A percentile compares a stretch with the other conserved stretches of the same genome.
Evolutionary conservation across 164 flowering plant genomes (phyloP).

Genomic region (Stephania yunnanensis): DNA sequence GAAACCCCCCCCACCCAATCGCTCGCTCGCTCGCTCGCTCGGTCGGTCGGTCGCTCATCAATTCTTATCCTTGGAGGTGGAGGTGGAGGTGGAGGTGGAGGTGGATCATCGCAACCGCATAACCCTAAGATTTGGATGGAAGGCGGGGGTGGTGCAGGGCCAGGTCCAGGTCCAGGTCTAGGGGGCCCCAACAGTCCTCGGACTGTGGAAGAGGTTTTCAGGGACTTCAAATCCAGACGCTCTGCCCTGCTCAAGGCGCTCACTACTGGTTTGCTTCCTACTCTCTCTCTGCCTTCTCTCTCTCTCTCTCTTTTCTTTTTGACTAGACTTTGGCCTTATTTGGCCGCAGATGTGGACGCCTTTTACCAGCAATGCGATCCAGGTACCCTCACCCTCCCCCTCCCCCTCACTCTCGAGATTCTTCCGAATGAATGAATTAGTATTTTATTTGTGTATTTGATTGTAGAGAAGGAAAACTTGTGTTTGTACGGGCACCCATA

Average conservation of each 20-base stretch:
- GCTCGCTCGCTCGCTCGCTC: no score
- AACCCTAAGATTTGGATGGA: neutral
- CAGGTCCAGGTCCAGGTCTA: no score
- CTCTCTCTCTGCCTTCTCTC: neutral
- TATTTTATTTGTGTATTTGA: neutral
- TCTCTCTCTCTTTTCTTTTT: neutral
- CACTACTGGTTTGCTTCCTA: conserved; percentile 20
- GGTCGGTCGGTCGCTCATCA: no score
- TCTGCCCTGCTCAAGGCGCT: conserved; percentile 36
- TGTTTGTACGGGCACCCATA: conserved; percentile 41
- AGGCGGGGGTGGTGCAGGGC: neutral
- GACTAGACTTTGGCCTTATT: conserved; percentile 10
- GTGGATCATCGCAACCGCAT: no score
- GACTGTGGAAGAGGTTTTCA: conserved; percentile 38
- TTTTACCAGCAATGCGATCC: conserved; percentile 67
- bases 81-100: no score
- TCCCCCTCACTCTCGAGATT: neutral
- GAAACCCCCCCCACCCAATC: no score
- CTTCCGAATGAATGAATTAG: neutral
- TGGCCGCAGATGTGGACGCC: conserved; percentile 48
- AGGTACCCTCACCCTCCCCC: conserved; percentile 30
- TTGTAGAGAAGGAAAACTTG: conserved; percentile 45
- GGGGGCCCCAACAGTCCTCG: conserved; percentile 15
- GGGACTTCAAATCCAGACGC: conserved; percentile 31
- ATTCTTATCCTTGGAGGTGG: no score